Evolutionary conservation across 2,329 filamentous ascomycete species (phyloP).

Genomic region (Xylariaceae sp.): DNA sequence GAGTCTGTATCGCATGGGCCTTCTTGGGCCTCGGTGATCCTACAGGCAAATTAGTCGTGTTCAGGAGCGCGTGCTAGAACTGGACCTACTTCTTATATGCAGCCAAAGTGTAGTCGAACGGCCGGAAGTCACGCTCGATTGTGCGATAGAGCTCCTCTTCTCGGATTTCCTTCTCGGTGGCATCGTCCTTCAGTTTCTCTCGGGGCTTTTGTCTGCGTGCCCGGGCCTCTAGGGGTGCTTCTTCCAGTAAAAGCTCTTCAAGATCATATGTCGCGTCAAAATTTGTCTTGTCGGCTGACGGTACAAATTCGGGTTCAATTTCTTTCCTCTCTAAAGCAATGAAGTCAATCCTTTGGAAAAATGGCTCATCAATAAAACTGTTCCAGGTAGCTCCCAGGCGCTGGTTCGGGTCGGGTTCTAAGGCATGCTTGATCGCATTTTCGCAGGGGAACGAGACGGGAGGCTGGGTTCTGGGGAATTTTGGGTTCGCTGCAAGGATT

Average conservation of each 20-base stretch:
- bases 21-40: slow-evolving; percentile 27
- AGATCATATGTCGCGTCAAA: slow-evolving; percentile 98
- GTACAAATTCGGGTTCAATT: slow-evolving; percentile 85
- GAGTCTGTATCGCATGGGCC: slow-evolving; percentile 9
- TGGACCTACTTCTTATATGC: slow-evolving; percentile 63
- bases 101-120: slow-evolving; percentile 89
- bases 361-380: slow-evolving; percentile 81
- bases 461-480: slow-evolving; percentile 88
- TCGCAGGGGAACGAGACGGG: slow-evolving; percentile 85
- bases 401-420: slow-evolving; percentile 74
- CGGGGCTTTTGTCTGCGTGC: slow-evolving; percentile 91
- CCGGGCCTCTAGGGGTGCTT: slow-evolving; percentile 88
- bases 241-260: slow-evolving; percentile 88
- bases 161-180: slow-evolving; percentile 88
- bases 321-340: slow-evolving; percentile 78
- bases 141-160: slow-evolving; percentile 91
- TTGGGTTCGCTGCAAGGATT: slow-evolving; percentile 77
- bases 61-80: not conserved
- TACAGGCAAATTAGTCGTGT: slow-evolving; percentile 15
- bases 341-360: slow-evolving; percentile 86
- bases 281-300: slow-evolving; percentile 96
- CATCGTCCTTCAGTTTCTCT: slow-evolving; percentile 87
- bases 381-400: slow-evolving; percentile 85
- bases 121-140: slow-evolving; percentile 90
- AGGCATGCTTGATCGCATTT: slow-evolving; percentile 78